Evolutionary conservation across 2,329 filamentous ascomycete species (phyloP).

Genomic region (Falciphora oryzae): DNA sequence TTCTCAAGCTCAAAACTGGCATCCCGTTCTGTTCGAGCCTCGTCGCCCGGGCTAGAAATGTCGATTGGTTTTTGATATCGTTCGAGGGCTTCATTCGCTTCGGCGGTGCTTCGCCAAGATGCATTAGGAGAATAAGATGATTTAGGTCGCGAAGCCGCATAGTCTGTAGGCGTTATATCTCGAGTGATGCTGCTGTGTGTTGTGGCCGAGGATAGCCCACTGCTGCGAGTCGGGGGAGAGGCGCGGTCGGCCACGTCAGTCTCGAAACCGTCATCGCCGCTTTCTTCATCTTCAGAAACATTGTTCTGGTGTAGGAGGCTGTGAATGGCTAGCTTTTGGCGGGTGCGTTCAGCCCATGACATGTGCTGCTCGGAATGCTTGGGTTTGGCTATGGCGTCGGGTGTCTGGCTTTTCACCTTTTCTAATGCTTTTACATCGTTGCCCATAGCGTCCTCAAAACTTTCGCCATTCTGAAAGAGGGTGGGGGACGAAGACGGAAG

Average conservation of each 20-base stretch:
- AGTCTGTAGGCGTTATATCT: no score
- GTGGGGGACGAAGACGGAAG: not conserved
- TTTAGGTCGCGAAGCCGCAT: no score
- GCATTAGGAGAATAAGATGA: not conserved
- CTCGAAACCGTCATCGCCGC: not conserved
- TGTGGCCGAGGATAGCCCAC: not conserved
- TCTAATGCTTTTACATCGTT: not conserved
- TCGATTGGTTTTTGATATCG: not conserved
- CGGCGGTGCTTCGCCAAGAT: not conserved
- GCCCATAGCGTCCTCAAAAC: not conserved
- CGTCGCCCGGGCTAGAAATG: not conserved
- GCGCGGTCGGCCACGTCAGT: not conserved
- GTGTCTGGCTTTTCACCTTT: not conserved
- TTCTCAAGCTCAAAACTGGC: not conserved
- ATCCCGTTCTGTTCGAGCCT: not conserved
- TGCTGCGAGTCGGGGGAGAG: not conserved
- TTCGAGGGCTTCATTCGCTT: not conserved
- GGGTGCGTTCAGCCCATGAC: constrained; percentile 17
- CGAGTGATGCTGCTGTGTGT: no score
- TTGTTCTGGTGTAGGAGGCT: constrained; percentile 22
- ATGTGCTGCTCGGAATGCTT: constrained; percentile 13
- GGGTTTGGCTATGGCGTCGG: not conserved
- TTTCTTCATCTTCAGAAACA: constrained; percentile 21
- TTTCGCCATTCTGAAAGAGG: not conserved
- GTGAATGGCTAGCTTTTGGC: constrained; percentile 23